A percentile compares a stretch with the other conserved stretches of the same genome.
Evolutionary conservation across 192 early-diverging fungal genomes (phyloP).

Genomic region (Allomyces macrogynus): DNA sequence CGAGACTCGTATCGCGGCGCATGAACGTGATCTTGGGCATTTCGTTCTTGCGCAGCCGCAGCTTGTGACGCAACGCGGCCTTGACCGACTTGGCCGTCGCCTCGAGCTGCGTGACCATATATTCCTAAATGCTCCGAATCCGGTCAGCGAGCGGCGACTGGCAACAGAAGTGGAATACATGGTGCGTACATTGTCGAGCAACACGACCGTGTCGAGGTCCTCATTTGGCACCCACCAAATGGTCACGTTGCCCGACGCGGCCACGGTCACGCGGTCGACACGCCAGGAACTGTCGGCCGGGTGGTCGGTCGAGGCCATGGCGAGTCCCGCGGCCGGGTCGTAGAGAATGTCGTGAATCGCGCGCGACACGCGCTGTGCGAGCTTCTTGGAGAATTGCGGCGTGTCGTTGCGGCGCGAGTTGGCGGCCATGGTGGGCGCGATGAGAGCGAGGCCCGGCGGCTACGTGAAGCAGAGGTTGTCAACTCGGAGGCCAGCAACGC

Average conservation of each 20-base stretch:
- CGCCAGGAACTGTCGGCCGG: not conserved
- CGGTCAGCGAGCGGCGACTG: too few species aligned
- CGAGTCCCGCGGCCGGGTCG: not conserved
- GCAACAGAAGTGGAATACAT: too few species aligned
- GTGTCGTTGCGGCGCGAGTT: not conserved
- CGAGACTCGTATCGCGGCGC: not conserved
- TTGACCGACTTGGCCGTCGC: not conserved
- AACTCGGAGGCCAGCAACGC: too few species aligned
- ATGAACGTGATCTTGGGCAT: not conserved
- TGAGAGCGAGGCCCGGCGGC: not conserved
- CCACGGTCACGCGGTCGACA: not conserved
- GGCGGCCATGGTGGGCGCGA: not conserved
- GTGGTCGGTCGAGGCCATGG: not conserved
- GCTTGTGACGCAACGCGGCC: not conserved
- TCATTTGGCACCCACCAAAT: not conserved
- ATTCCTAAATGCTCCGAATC: too few species aligned
- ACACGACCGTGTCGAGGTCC: not conserved
- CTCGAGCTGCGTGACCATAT: not conserved
- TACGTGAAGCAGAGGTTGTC: not conserved
- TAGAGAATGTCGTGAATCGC: not conserved
- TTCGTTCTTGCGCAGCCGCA: not conserved
- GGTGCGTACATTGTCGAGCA: not conserved
- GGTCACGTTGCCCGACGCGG: not conserved
- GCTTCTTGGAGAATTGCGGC: not conserved
- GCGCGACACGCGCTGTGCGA: not conserved